A percentile compares a stretch with the other conserved stretches of the same genome.
These are phyloP conservation scores for Argentina anserina DNA, from an alignment of 306 rosid genomes.

Conservation along the genomic window DNA sequence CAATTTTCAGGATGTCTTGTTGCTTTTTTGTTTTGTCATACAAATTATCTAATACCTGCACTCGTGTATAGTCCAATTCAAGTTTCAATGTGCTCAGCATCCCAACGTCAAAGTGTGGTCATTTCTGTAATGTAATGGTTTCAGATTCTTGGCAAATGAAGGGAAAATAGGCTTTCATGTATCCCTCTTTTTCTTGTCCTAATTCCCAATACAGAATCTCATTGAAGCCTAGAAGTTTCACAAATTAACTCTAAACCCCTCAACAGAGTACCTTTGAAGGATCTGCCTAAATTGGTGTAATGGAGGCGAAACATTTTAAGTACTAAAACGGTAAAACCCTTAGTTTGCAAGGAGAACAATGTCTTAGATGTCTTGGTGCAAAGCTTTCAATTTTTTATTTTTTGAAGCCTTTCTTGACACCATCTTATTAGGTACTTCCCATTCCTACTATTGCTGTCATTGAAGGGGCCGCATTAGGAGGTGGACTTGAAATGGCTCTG, in stretches of 20 bases:
- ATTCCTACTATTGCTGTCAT: constrained; percentile 83
- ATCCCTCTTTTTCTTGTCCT: neutral
- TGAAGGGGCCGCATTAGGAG: constrained; percentile 94
- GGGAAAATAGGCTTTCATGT: neutral
- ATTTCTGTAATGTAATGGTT: neutral
- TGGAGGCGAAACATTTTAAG: neutral
- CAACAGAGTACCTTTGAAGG: neutral
- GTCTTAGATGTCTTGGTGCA: constrained; percentile 5
- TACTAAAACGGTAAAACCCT: neutral
- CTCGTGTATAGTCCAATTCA: no score
- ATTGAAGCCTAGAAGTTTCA: neutral
- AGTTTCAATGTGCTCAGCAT: neutral
- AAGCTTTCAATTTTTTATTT: neutral
- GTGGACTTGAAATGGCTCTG: constrained; percentile 96
- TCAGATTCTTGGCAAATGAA: constrained; percentile 1
- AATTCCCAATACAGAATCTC: neutral
- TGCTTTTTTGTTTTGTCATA: neutral
- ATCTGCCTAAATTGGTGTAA: neutral
- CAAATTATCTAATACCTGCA: no score
- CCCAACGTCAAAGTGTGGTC: neutral
- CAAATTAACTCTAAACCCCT: neutral
- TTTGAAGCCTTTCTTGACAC: constrained; percentile 23
- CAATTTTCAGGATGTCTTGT: neutral
- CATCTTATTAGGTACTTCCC: constrained; percentile 50
- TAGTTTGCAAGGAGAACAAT: neutral